Base-by-base conservation (phyloP, 257 asterid genomes). In the Knoxia roxburghii region DNA sequence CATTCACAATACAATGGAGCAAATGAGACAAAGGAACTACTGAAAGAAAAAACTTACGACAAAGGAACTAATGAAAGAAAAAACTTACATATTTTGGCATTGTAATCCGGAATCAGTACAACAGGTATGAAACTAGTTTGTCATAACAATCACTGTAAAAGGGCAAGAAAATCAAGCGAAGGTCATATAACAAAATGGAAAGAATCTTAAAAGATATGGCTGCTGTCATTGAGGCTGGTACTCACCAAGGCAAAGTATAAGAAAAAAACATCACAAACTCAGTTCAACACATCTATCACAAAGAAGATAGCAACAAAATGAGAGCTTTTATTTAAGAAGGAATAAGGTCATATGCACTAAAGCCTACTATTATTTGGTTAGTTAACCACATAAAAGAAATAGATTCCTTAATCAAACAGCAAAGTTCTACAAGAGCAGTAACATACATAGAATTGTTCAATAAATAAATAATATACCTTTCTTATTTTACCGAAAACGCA, bases 51-150 rank as follows among this genome's bases (percentile, higher is more conserved):
- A n/a, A n/a, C n/a, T n/a, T n/a, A n/a, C n/a, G 24, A 37, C 29
- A 20, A 39, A 59, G 6, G 56, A 56, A 30, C 53, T 27, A 9
- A 12, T 17, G 61, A 39, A 43, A 65, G 56, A 48, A 41, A 61
- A 68, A 61, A 76, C 95, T 85, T 85, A 93, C 99, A 61, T 73
- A 76, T 69, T 67, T 73, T 50, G 95, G 94, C 84, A 90, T 29
- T 53, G 96, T 77, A 80, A 90, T 67, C 41, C 99, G 89, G 71
- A 84, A 94, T 97, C 99, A 94, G 85, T 94, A 94, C 81, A 94
- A 73, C 43, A 94, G 89, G 72, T 83, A 90, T 1, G 97, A 83
- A 64, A 90, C 89, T 73, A 94, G 49, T 54, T 87, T 90, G 78
- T 84, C 96, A 33, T 81, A 85, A 80, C 99, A 94, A n/a, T 81